Conservation (phyloP, 1,284 basidiomycete species). For the Ganoderma lingzhi region DNA sequence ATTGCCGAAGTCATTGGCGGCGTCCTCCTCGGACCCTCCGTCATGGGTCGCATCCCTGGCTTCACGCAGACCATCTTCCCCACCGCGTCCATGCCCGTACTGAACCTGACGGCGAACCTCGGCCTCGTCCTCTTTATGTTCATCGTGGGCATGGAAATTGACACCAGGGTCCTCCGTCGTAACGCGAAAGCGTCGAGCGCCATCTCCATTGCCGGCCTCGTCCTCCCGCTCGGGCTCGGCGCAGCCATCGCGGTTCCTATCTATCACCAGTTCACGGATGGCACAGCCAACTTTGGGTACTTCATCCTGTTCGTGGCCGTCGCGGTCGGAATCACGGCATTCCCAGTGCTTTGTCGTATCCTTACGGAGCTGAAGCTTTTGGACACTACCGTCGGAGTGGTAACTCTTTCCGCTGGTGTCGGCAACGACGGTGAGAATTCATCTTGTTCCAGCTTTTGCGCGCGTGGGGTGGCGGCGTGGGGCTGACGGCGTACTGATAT, state of each 20-base stretch:
- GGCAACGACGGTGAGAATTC: constrained; percentile 62
- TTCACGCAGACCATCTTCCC: constrained; percentile 85
- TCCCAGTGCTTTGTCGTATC: constrained; percentile 74
- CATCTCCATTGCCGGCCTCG: constrained; percentile 64
- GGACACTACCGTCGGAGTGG: constrained; percentile 72
- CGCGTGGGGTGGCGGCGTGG: too few relatives aligned
- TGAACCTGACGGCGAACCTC: constrained; percentile 87
- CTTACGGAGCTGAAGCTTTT: constrained; percentile 53
- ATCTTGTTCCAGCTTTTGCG: not conserved
- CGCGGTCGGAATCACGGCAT: constrained; percentile 69
- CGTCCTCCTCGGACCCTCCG: constrained; percentile 58
- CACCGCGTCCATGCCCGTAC: constrained; percentile 68
- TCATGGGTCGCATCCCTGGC: constrained; percentile 78
- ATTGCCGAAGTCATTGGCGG: constrained; percentile 91
- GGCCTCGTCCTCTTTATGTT: constrained; percentile 93
- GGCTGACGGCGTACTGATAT: constrained; percentile 2
- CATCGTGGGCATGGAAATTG: constrained; percentile 82
- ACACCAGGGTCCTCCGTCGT: constrained; percentile 54
- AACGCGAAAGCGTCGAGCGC: constrained; percentile 51
- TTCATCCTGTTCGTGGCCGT: constrained; percentile 78
- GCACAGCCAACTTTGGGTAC: constrained; percentile 63
- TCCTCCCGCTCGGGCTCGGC: constrained; percentile 75
- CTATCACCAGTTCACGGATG: constrained; percentile 67
- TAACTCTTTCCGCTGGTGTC: constrained; percentile 74
- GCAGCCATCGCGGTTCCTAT: constrained; percentile 69